Evolutionary conservation across 257 asterid species (phyloP), one percentile per base, ranked within the genome.

Genomic region (Solanum etuberosum): DNA sequence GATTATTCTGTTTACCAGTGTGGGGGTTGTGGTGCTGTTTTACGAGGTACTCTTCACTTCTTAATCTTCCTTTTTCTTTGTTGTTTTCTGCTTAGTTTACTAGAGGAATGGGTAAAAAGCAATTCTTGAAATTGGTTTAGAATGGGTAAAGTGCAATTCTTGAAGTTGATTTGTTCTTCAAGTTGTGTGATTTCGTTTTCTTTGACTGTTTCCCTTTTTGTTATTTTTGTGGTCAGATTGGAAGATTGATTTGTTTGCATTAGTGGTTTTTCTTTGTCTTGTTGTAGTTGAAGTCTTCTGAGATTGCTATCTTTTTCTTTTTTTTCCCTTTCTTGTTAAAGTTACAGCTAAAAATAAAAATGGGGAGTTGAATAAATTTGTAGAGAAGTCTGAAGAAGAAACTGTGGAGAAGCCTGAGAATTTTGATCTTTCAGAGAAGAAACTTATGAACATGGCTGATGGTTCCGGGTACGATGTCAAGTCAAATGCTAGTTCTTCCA

Each of bases 11-110:
- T 94, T 88, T 95, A 95, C 87, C 92, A 88, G 91, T 97, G 99
- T 88, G 98, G 98, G 29, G 97, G 93, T 80, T 95, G 99, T 88
- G 98, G 96, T 86, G 93, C 97, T 90, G 94, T 93, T 54, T 92
- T 95, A 37, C 88, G 92, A 91, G 98, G 98, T 95, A 90, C 85
- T 10, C 32, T 87, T 85, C 25, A n/a, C 31, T 61, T 42, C 73
- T 85, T 34, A 57, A 35, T 31, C 37, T 61, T 42, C 83, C 57
- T 77, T 71, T 76, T 71, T 59, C 5, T 89, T 59, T 23, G 67
- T 86, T 76, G 27, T 27, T 83, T 73, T 42, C 31, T 43, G 40
- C n/a, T 27, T 29, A 27, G 46, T 85, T 70, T 85, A 13, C 12
- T 68, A 48, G 20, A 31, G 21, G 48, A 85, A 67, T 65, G 65